These are phyloP conservation scores for Gracilaria vermiculophylla DNA, from an alignment of 23 red algal species.

Conservation along the genomic window DNA sequence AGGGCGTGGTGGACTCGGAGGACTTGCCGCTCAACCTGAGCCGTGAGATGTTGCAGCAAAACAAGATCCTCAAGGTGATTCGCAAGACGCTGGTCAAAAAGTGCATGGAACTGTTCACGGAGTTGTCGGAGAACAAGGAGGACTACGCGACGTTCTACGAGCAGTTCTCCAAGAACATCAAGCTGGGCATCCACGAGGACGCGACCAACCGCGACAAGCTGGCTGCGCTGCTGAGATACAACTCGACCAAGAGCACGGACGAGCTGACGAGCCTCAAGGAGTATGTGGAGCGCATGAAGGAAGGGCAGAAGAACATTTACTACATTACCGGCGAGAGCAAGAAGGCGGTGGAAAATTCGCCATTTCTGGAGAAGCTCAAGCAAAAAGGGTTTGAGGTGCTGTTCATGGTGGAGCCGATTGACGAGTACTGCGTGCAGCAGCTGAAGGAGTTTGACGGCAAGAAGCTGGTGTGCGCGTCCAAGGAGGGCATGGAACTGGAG, in stretches of 20 bases:
- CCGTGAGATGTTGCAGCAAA: constrained; percentile 99
- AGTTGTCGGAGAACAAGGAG: constrained; percentile 98
- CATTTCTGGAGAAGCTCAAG: constrained; percentile 94
- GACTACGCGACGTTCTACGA: constrained; percentile 95
- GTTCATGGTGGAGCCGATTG: constrained; percentile 98
- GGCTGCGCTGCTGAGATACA: constrained; percentile 87
- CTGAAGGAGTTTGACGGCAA: constrained; percentile 97
- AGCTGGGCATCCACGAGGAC: constrained; percentile 98
- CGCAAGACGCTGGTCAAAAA: constrained; percentile 98
- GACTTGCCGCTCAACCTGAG: constrained; percentile 97
- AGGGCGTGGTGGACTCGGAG: constrained; percentile 98
- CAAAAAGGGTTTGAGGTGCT: constrained; percentile 93
- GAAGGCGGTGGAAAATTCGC: constrained; percentile 95
- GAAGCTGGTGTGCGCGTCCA: constrained; percentile 96
- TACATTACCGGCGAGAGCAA: constrained; percentile 99
- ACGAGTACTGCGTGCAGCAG: constrained; percentile 98
- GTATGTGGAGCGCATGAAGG: constrained; percentile 96
- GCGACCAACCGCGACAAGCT: constrained; percentile 86
- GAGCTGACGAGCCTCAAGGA: constrained; percentile 96
- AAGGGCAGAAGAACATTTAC: constrained; percentile 98
- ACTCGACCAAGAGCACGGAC: constrained; percentile 93
- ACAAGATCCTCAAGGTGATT: constrained; percentile 99
- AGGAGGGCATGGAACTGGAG: constrained; percentile 93
- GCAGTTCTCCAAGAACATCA: constrained; percentile 99
- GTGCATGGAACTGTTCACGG: constrained; percentile 97